Percentiles rank a stretch among this genome's conserved stretches.
phyloP scores from a whole-genome alignment of 257 asterid species.

The Solanum acaule region DNA sequence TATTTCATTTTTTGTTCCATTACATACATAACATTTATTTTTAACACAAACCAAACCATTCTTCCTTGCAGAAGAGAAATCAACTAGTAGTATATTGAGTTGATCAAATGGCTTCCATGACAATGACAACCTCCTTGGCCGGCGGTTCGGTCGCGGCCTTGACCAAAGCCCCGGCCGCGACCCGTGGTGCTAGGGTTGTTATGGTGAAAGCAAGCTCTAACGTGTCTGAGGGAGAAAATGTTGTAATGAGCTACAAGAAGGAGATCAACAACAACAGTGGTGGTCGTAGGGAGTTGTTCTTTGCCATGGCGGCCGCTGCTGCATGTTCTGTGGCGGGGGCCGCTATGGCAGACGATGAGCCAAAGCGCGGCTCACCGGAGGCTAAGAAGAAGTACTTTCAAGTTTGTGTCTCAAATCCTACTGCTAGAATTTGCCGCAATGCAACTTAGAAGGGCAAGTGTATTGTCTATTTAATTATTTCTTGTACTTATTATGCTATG shows the following conservation, averaged over 20 bases:
- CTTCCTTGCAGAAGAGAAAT: not conserved
- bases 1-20: not conserved
- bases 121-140: not conserved
- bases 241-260: not conserved
- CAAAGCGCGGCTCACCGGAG: not conserved
- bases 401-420: not conserved
- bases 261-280: not conserved
- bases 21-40: not conserved
- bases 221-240: not conserved
- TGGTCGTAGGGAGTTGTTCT: not conserved
- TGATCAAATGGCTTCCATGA: slow-evolving; percentile 1
- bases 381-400: not conserved
- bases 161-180: not conserved
- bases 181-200: not conserved
- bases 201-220: not conserved
- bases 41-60: not conserved
- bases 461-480: not conserved
- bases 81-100: not conserved
- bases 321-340: not conserved
- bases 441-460: not conserved
- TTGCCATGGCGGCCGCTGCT: not conserved
- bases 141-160: not conserved
- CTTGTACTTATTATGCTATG: not conserved
- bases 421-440: not conserved
- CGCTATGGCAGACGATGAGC: not conserved